These are phyloP conservation scores for Lentinula novae-zelandiae DNA, from an alignment of 1,284 basidiomycete species.

Conservation along the genomic window DNA sequence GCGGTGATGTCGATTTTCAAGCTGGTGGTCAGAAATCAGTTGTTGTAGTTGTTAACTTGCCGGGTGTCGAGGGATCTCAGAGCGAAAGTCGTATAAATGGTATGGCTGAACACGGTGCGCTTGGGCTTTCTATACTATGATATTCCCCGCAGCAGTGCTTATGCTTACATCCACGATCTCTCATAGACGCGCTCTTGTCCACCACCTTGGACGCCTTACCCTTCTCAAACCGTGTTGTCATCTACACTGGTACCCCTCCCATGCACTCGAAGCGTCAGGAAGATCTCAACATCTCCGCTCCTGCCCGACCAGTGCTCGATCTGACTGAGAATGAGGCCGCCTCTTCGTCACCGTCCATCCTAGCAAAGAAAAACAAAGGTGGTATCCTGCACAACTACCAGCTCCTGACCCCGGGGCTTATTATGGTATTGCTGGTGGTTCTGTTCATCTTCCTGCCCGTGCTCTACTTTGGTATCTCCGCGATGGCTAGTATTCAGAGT, in stretches of 20 bases:
- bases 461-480: slow-evolving; percentile 60
- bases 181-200: slow-evolving; percentile 39
- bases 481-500: slow-evolving; percentile 76
- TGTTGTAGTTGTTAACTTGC: slow-evolving; percentile 54
- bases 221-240: slow-evolving; percentile 52
- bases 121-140: not conserved
- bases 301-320: slow-evolving; percentile 23
- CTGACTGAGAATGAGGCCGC: slow-evolving; percentile 6
- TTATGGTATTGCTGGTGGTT: slow-evolving; percentile 62
- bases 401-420: slow-evolving; percentile 77
- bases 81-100: slow-evolving; percentile 44
- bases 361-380: slow-evolving; percentile 33
- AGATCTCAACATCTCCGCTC: slow-evolving; percentile 18
- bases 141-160: not conserved
- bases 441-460: slow-evolving; percentile 75
- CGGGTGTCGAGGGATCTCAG: slow-evolving; percentile 27
- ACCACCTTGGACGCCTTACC: slow-evolving; percentile 43
- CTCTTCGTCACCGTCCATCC: slow-evolving; percentile 12
- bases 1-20: slow-evolving; percentile 24
- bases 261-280: slow-evolving; percentile 35
- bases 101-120: slow-evolving; percentile 51
- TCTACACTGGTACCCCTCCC: slow-evolving; percentile 55
- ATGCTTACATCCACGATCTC: not conserved
- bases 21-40: slow-evolving; percentile 47
- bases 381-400: slow-evolving; percentile 74